A percentile compares a stretch with the other conserved stretches of the same genome.
phyloP scores from a whole-genome alignment of 176 grass and related monocot species.

The Triticum turgidum region DNA sequence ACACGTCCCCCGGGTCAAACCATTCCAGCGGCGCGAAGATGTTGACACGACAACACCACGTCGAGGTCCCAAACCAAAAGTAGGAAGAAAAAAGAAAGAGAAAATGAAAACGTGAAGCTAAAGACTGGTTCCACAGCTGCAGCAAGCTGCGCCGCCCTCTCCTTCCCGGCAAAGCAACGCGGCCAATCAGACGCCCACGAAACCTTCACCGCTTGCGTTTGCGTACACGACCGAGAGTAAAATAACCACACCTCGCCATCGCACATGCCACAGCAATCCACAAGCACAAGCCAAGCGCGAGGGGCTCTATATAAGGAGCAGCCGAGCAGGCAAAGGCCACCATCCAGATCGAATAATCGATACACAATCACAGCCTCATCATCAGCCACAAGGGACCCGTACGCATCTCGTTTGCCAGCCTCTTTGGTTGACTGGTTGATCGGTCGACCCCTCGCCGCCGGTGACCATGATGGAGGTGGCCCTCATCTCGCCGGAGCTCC shows the following conservation, averaged over 20 bases:
- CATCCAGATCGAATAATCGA: neutral
- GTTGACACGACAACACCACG: too few species aligned
- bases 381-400: neutral
- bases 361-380: neutral
- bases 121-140: neutral
- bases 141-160: neutral
- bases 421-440: neutral
- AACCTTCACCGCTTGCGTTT: conserved; percentile 38
- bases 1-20: too few species aligned
- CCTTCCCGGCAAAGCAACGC: conserved; percentile 27
- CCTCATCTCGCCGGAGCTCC: conserved; percentile 55
- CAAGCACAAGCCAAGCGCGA: neutral
- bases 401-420: neutral
- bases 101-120: neutral
- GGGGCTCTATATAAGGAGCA: conserved; percentile 39
- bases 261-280: neutral
- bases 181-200: neutral
- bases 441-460: neutral
- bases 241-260: neutral
- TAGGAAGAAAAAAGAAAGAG: too few species aligned
- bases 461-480: conserved; percentile 36
- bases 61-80: too few species aligned
- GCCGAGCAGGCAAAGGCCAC: neutral
- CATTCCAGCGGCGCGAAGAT: too few species aligned
- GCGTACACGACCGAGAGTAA: conserved; percentile 24